phyloP scores from a whole-genome alignment of 2,329 filamentous ascomycete genomes.

The Phoma sp. region DNA sequence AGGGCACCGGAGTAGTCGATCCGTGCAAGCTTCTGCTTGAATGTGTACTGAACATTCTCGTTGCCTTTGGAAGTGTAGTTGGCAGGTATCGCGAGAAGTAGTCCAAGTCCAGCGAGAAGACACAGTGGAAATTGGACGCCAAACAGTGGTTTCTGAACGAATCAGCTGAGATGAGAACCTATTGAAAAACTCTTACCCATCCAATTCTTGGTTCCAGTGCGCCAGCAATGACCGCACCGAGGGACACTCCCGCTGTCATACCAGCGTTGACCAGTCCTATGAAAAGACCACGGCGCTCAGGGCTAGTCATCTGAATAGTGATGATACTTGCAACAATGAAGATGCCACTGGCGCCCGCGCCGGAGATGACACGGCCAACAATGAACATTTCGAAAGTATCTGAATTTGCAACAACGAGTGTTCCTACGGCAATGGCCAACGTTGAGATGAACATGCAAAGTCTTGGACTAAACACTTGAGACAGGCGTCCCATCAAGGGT shows the following conservation, averaged over 20 bases:
- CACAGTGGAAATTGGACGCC: conserved; percentile 72
- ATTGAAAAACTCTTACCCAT: conserved; percentile 64
- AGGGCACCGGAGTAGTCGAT: conserved; percentile 79
- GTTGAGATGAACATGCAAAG: conserved; percentile 68
- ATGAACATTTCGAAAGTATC: conserved; percentile 67
- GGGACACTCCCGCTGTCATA: conserved; percentile 72
- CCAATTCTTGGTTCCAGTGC: conserved; percentile 67
- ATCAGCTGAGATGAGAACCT: conserved; percentile 4
- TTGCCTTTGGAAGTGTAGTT: conserved; percentile 47
- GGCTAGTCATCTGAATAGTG: conserved; percentile 73
- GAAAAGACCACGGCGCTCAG: conserved; percentile 71
- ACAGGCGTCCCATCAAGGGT: conserved; percentile 73
- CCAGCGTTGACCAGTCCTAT: conserved; percentile 76
- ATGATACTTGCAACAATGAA: conserved; percentile 77
- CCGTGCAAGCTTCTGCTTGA: conserved; percentile 62
- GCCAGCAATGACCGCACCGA: conserved; percentile 74
- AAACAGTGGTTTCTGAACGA: conserved; percentile 70
- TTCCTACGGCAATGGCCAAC: conserved; percentile 64
- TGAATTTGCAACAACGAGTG: conserved; percentile 68
- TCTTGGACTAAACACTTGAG: conserved; percentile 74
- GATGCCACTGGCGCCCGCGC: conserved; percentile 72
- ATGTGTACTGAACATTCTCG: conserved; percentile 44
- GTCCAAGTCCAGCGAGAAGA: conserved; percentile 64
- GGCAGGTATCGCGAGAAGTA: conserved; percentile 70
- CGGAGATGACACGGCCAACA: conserved; percentile 69